Conservation (phyloP, 192 early-diverging fungal species). For the Coemansia asiatica region DNA sequence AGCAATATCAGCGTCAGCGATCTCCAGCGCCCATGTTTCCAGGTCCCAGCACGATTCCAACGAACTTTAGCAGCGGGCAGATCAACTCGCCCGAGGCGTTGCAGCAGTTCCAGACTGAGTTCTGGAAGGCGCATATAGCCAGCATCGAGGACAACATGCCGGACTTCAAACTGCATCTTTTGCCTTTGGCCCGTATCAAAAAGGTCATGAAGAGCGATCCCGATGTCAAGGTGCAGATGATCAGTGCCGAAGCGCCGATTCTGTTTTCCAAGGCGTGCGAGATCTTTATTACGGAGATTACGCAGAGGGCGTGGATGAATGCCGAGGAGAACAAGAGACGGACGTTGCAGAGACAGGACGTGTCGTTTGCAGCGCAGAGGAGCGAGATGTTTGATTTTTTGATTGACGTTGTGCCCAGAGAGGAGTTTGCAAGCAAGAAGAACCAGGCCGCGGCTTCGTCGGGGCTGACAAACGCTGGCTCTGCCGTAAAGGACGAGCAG, state of each 20-base stretch:
- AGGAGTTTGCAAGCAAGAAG: conserved; percentile 63
- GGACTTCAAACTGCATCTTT: conserved; percentile 87
- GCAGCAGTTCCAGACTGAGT: conserved; percentile 50
- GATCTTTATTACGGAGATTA: conserved; percentile 93
- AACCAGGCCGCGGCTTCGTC: background rate
- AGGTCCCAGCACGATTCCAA: conserved; percentile 47
- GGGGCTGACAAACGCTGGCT: background rate
- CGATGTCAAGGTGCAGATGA: conserved; percentile 87
- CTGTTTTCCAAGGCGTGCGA: conserved; percentile 96
- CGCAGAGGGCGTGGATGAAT: conserved; percentile 78
- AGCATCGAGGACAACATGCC: conserved; percentile 65
- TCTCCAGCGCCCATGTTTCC: conserved; percentile 53
- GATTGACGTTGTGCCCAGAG: conserved; percentile 95
- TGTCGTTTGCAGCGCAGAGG: conserved; percentile 82
- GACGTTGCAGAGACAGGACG: conserved; percentile 89
- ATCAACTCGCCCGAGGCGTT: conserved; percentile 52
- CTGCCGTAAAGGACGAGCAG: conserved; percentile 1
- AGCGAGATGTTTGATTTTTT: conserved; percentile 97
- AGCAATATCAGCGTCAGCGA: conserved; percentile 16
- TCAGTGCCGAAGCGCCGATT: conserved; percentile 81
- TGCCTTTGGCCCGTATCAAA: conserved; percentile 94
- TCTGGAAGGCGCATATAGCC: conserved; percentile 71
- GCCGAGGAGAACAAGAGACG: conserved; percentile 97
- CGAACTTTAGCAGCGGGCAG: conserved; percentile 53
- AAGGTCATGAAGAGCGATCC: conserved; percentile 99